Base-by-base conservation (phyloP, 2,329 filamentous ascomycete species). In the Juglanconis juglandina region DNA sequence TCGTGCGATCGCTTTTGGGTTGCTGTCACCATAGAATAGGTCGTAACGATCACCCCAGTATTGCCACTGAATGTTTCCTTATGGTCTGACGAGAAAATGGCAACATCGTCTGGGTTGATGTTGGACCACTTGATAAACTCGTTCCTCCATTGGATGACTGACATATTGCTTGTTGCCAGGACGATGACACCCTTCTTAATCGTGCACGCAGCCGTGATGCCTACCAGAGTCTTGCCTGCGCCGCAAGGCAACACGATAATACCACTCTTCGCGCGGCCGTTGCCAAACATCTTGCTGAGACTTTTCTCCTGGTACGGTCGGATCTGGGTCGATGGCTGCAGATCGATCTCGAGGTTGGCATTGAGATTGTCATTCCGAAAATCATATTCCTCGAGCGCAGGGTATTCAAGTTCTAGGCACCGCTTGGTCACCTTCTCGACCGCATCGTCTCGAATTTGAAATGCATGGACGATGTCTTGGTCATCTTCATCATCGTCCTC, bases 121-220 rank as follows among this genome's bases (percentile, higher is more conserved):
- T 98, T 98, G 57, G 93, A 97, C 95, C 95, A 99, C 68, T 97
- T 96, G 65, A 98, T 78, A 71, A 99, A 99, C 71, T 99, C 95
- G 63, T 95, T 88, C 62, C 92, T 84, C 95, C 95, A 99, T 73
- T 99, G 95, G 24, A 96, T 89, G 5, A 96, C 95, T 6, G 92
- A 97, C 94, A 99, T 99, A 57, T 92, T 94, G 71, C 92, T 96
- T 2, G 95, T 99, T 77, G 92, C 96, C 24, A 99, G 86, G 7
- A 99, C 92, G 60, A 99, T 94, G 30, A 93, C 87, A 10, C 93
- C 93, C 77, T 98, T 99, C 74, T 96, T 96, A 75, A 99, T 94
- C 4, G 95, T 98, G 75, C 95, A 98, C 24, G 93, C 95, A 47
- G 95, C 95, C 24, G 95, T 98, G 67, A 99, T 96, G n/a, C 95